Evolutionary conservation across 2,329 filamentous ascomycete genomes (phyloP).

Genomic region (Cryoendolithus antarcticus): DNA sequence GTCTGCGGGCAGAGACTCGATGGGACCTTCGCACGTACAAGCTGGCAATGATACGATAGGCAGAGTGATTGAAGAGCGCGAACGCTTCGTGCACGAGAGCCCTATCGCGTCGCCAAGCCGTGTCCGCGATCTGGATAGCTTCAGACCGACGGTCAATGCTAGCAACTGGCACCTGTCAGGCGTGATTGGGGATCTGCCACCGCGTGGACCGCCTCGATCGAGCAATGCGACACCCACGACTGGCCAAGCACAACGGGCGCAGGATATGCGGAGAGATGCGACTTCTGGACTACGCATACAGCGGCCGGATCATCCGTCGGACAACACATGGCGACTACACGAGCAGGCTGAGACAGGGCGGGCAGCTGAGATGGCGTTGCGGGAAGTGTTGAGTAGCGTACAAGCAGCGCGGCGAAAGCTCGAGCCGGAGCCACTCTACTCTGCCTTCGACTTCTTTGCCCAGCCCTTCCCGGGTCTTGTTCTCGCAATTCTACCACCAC

Average conservation of each 20-base stretch:
- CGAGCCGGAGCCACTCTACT: constrained; percentile 38
- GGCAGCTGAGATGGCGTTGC: constrained; percentile 72
- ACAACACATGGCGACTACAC: constrained; percentile 16
- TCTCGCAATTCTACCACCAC: constrained; percentile 66
- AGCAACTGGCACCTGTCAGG: constrained; percentile 66
- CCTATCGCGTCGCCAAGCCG: background rate
- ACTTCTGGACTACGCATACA: constrained; percentile 12
- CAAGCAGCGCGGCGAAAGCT: constrained; percentile 62
- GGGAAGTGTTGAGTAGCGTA: constrained; percentile 70
- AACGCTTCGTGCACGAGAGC: too few relatives aligned
- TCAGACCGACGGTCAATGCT: constrained; percentile 34
- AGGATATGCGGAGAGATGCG: constrained; percentile 18
- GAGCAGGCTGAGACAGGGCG: constrained; percentile 68
- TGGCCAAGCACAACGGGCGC: constrained; percentile 16
- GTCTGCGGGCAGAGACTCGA: constrained; percentile 5
- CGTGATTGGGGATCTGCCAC: constrained; percentile 61
- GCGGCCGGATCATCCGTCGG: constrained; percentile 41
- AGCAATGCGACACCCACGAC: constrained; percentile 18
- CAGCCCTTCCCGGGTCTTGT: constrained; percentile 79
- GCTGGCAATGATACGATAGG: too few relatives aligned
- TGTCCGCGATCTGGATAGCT: background rate
- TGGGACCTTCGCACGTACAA: too few relatives aligned
- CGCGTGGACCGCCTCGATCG: constrained; percentile 14
- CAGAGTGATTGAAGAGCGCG: too few relatives aligned
- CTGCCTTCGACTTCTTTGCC: constrained; percentile 66